phyloP scores from a whole-genome alignment of 2,329 filamentous ascomycete genomes.

The Ascochyta clinopodiicola region DNA sequence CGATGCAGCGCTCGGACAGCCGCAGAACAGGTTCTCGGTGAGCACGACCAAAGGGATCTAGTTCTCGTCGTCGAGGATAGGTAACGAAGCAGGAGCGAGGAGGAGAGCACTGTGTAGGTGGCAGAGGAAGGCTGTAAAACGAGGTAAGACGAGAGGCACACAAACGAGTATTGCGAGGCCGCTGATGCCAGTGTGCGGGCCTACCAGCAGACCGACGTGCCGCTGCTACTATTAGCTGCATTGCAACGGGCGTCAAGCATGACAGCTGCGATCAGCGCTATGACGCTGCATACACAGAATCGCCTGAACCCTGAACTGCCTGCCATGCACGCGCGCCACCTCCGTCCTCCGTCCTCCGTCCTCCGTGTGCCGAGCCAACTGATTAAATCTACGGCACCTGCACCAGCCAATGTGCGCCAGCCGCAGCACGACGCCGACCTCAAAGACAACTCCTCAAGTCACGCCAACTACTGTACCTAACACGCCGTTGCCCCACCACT shows the following conservation, averaged over 20 bases:
- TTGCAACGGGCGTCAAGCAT: conserved; percentile 2
- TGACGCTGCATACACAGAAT: background rate
- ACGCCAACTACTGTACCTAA: too few species aligned
- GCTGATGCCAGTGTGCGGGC: background rate
- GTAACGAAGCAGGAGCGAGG: too few species aligned
- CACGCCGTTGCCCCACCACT: too few species aligned
- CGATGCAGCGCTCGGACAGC: background rate
- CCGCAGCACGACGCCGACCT: too few species aligned
- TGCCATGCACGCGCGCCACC: conserved; percentile 4
- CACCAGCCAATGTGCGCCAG: background rate
- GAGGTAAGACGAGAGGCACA: too few species aligned
- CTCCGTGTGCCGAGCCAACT: background rate
- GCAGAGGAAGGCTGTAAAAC: too few species aligned
- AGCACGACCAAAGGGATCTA: background rate
- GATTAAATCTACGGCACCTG: background rate
- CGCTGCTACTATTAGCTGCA: background rate
- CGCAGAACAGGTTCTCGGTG: conserved; percentile 11
- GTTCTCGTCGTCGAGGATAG: background rate
- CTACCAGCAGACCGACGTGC: background rate
- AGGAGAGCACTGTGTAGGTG: too few species aligned
- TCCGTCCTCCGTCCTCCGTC: background rate
- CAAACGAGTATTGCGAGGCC: background rate
- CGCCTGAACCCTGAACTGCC: background rate
- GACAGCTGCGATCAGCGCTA: conserved; percentile 4
- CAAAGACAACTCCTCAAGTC: too few species aligned